Evolutionary conservation across 169 alveolate genomes (phyloP), one percentile per base, ranked within the genome.

Genomic region (Plasmodium sp.): DNA sequence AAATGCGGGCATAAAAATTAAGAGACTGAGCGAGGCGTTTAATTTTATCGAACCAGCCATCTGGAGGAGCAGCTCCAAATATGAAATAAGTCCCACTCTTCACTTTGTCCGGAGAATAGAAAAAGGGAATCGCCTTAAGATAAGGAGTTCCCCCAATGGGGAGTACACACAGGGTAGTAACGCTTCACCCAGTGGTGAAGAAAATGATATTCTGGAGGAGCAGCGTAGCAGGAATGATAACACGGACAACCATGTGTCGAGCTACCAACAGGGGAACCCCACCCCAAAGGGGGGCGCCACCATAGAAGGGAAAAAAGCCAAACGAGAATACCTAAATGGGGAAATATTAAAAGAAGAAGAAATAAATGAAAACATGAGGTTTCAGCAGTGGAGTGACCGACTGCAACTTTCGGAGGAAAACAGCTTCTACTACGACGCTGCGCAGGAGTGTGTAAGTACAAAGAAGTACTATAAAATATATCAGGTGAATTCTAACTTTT

Each of bases 331-430:
- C n/a, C 48, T 90, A 79, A 62, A 90, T 80, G 94, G 94, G 5
- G 94, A 90, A 80, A 79, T 90, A 54, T 43, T 90, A 36, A 90
- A 22, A 22, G 94, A 90, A 90, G 94, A 90, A 27, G 94, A 90
- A 67, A 90, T 90, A 58, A 90, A 90, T n/a, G 90, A 90, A 18
- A 84, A 90, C 54, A 90, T 90, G 94, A 80, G 51, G 43, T 90
- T 90, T 90, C 94, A 90, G 14, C 94, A 90, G 18, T 90, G 94
- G 94, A 79, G 90, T 80, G 94, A 90, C 39, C 81, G 90, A 62
- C 14, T 79, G 9, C 43, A 79, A 12, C 14, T 56, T n/a, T 90
- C 94, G 33, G 31, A 80, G 3, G 84, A 56, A 45, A 45, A 90
- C 33, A 0, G 3, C 9, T 80, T 58, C 36, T 90, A 22, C 73